Conservation (phyloP, 768 basidiomycete genomes). For the Suillus paluster region DNA sequence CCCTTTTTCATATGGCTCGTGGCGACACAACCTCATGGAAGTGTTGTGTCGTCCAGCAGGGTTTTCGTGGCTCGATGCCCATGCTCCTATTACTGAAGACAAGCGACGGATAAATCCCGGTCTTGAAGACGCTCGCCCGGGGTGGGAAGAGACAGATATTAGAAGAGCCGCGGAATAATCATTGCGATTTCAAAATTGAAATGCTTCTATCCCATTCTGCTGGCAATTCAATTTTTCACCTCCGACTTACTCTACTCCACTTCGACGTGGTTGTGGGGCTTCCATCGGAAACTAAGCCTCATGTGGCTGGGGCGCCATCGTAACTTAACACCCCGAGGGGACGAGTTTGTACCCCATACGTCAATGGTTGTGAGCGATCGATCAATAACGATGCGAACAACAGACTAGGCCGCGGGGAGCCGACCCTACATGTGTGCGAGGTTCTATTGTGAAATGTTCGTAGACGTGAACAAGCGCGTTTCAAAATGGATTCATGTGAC, state of each 20-base stretch:
- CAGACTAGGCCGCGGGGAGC: background rate
- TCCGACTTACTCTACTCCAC: background rate
- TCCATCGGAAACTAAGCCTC: background rate
- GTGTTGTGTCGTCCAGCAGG: conserved; percentile 82
- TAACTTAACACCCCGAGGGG: background rate
- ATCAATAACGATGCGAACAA: background rate
- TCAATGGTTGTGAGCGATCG: background rate
- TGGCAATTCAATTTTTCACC: conserved; percentile 7
- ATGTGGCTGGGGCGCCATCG: background rate
- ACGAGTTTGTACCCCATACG: background rate
- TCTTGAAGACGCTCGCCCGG: conserved; percentile 33
- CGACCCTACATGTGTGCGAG: background rate
- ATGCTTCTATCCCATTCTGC: background rate
- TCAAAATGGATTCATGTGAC: background rate
- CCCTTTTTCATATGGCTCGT: conserved; percentile 83
- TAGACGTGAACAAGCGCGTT: background rate
- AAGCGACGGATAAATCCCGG: conserved; percentile 78
- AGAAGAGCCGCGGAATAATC: conserved; percentile 14
- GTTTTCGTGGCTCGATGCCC: conserved; percentile 77
- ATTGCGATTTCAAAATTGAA: conserved; percentile 1
- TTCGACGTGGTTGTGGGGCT: background rate
- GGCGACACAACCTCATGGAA: conserved; percentile 73
- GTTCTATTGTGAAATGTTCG: background rate
- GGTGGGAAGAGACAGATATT: conserved; percentile 30
- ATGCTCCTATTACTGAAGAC: conserved; percentile 68